Base-by-base conservation (phyloP, 345 rosid species). In the Salix caprea region DNA sequence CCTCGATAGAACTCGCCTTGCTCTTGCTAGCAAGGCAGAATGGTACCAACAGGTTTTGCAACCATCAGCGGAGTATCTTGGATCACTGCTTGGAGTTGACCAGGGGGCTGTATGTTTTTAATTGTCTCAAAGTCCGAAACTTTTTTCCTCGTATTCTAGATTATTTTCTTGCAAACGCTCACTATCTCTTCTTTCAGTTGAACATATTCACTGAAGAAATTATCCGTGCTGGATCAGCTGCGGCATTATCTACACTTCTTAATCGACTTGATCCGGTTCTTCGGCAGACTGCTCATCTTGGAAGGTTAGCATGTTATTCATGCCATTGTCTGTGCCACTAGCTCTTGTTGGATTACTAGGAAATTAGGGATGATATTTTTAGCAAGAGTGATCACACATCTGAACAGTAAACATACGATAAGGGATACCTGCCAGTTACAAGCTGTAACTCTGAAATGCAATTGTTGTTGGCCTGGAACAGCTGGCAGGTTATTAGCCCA, bases 401-500 rank as follows among this genome's bases (percentile, higher is more conserved):
- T 40, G 37, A 79, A 74, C 19, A 26, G 69, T 75, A 39, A 54
- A 39, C 44, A 44, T 67, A 44, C 54, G 50, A 70, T 61, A 32
- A 67, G 34, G 24, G 58, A 8, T 54, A 61, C 26, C 21, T 39
- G 65, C 52, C 68, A 44, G 79, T 72, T 78, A 69, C n/a, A 64
- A 24, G 75, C 73, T 48, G 74, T 69, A 60, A 78, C 78, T 76
- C 50, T 69, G 74, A 84, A 48, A 82, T 66, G 83, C 73, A 70
- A 61, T 67, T 83, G 76, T 40, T 6, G 28, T 70, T 83, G 77
- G 80, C 72, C 78, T 84, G 76, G 74, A 77, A 82, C 94, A 96
- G 99, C 79, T 96, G 99, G 99, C 99, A 96, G 89, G 97, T 96
- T 78, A 96, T 93, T 72, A 93, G 99, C 80, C 97, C 99, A 11